phyloP scores from a whole-genome alignment of 2,329 filamentous ascomycete species.

The Monilinia polystroma region DNA sequence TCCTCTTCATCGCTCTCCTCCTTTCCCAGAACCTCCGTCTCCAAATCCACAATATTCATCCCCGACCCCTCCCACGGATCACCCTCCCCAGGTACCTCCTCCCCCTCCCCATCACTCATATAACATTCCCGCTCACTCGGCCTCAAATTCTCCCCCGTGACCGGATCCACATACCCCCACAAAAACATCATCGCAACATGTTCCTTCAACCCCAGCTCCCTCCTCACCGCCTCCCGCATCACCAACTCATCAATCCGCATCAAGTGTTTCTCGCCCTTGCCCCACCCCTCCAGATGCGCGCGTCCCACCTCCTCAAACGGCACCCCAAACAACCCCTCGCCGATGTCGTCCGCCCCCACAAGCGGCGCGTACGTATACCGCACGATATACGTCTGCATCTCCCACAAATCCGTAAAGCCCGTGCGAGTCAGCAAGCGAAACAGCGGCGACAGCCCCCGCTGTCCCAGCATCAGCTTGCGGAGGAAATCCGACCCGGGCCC shows the following conservation, averaged over 20 bases:
- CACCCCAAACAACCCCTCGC: slow-evolving; percentile 44
- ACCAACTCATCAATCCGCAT: slow-evolving; percentile 59
- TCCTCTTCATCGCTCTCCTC: neutral
- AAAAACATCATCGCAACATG: slow-evolving; percentile 57
- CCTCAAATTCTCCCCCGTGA: slow-evolving; percentile 51
- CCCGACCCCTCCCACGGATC: slow-evolving; percentile 20
- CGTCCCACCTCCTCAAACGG: slow-evolving; percentile 52
- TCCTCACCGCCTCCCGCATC: slow-evolving; percentile 52
- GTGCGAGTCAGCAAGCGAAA: slow-evolving; percentile 60
- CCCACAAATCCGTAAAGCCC: slow-evolving; percentile 48
- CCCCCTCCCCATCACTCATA: slow-evolving; percentile 49
- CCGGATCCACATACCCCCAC: slow-evolving; percentile 60
- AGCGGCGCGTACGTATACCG: slow-evolving; percentile 52
- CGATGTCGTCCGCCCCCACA: slow-evolving; percentile 41
- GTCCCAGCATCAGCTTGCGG: slow-evolving; percentile 59
- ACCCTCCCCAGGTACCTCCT: neutral
- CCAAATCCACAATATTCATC: slow-evolving; percentile 11
- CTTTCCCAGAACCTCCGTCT: neutral
- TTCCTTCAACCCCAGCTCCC: slow-evolving; percentile 53
- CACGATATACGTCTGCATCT: slow-evolving; percentile 57
- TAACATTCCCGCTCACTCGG: slow-evolving; percentile 53
- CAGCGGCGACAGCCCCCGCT: slow-evolving; percentile 55
- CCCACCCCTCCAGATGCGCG: slow-evolving; percentile 58
- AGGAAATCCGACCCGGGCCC: slow-evolving; percentile 52
- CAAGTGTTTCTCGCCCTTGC: slow-evolving; percentile 48